phyloP scores from a whole-genome alignment of 2,329 filamentous ascomycete species.

The Fusarium praegraminearum region DNA sequence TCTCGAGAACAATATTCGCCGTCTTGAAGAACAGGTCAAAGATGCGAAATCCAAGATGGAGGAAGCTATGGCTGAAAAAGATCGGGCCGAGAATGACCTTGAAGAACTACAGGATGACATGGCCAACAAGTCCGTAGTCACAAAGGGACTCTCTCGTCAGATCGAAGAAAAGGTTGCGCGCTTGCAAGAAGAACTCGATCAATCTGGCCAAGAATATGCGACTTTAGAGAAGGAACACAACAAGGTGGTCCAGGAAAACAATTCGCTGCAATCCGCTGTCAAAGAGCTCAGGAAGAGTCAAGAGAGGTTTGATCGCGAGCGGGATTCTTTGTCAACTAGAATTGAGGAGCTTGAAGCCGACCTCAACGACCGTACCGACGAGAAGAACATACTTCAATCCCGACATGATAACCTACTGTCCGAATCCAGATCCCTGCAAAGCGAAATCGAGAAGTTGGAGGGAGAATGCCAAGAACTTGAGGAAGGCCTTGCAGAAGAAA shows the following conservation, averaged over 20 bases:
- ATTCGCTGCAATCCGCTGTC: constrained; percentile 58
- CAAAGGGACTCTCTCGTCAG: constrained; percentile 79
- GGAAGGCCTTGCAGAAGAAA: constrained; percentile 64
- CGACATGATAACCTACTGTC: constrained; percentile 75
- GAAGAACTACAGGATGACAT: constrained; percentile 80
- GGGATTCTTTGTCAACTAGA: constrained; percentile 59
- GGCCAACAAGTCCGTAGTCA: constrained; percentile 81
- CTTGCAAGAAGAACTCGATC: constrained; percentile 74
- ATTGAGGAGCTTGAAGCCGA: constrained; percentile 70
- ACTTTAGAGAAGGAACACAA: constrained; percentile 65
- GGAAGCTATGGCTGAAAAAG: constrained; percentile 65
- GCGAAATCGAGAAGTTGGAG: constrained; percentile 67
- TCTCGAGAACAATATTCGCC: constrained; percentile 66
- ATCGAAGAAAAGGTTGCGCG: constrained; percentile 77
- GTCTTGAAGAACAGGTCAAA: constrained; percentile 66
- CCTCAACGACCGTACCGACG: constrained; percentile 68
- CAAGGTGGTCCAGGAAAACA: constrained; percentile 61
- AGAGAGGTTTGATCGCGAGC: constrained; percentile 48
- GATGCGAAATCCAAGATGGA: constrained; percentile 67
- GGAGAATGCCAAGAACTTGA: constrained; percentile 62
- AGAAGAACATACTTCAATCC: constrained; percentile 76
- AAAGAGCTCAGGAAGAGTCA: constrained; percentile 55
- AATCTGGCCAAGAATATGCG: constrained; percentile 61
- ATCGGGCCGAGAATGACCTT: constrained; percentile 69
- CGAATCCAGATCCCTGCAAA: constrained; percentile 75